These are phyloP conservation scores for Epithemia pelagica DNA, from an alignment of 108 stramenopile genomes.

Conservation along the genomic window DNA sequence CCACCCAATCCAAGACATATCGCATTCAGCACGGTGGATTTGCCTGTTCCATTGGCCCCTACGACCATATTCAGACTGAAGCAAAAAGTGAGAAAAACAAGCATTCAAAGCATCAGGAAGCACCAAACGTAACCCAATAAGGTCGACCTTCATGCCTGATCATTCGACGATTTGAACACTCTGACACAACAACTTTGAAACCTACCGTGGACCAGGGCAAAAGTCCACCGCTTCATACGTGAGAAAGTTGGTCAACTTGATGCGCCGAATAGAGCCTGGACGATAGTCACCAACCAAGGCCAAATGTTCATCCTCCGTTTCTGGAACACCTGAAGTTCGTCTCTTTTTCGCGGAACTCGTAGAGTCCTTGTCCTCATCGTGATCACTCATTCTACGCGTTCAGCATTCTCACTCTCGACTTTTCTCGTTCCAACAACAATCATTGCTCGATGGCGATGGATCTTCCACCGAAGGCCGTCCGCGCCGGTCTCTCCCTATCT, in stretches of 20 bases:
- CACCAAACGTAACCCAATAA: background rate
- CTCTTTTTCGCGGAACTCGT: no score
- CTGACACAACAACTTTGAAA: no score
- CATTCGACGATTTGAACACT: background rate
- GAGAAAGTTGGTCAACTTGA: slow-evolving; percentile 70
- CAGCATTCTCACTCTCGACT: no score
- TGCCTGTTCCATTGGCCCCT: slow-evolving; percentile 94
- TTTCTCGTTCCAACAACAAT: no score
- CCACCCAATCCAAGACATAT: slow-evolving; percentile 92
- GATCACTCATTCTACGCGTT: no score
- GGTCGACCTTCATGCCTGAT: background rate
- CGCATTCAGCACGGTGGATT: slow-evolving; percentile 90
- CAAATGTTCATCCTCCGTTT: background rate
- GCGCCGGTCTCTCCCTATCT: no score
- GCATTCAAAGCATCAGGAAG: slow-evolving; percentile 8
- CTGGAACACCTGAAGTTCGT: background rate
- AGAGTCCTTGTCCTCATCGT: no score
- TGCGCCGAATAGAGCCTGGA: slow-evolving; percentile 62
- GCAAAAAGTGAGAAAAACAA: background rate
- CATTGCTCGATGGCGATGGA: no score
- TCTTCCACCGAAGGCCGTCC: no score
- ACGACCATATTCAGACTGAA: slow-evolving; percentile 86
- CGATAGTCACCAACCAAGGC: slow-evolving; percentile 46
- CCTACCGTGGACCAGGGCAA: slow-evolving; percentile 64
- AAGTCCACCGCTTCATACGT: slow-evolving; percentile 70